phyloP scores from a whole-genome alignment of 805 yeast species.

The Komagataella phaffii region DNA sequence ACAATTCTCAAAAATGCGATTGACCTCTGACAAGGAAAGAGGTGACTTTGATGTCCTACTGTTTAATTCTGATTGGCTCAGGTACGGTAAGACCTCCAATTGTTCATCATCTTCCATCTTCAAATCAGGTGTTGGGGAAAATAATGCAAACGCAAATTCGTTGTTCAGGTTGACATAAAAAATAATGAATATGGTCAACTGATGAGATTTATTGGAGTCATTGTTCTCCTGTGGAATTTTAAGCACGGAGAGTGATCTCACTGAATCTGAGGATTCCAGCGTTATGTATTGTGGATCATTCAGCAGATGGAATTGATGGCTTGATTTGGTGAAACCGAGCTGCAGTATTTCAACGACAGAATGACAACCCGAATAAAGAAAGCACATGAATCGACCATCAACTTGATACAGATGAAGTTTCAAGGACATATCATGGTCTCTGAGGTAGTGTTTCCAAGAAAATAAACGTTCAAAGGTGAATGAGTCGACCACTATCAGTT shows the following conservation, averaged over 20 bases:
- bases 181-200: background rate
- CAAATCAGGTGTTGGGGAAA: background rate
- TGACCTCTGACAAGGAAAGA: background rate
- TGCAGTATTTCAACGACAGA: slow-evolving; percentile 17
- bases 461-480: slow-evolving; percentile 29
- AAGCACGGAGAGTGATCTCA: slow-evolving; percentile 1
- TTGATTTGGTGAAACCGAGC: slow-evolving; percentile 12
- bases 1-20: background rate
- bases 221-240: background rate
- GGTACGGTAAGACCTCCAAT: background rate
- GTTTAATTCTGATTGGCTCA: background rate
- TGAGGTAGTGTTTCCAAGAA: slow-evolving; percentile 64
- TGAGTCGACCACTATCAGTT: slow-evolving; percentile 36
- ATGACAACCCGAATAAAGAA: slow-evolving; percentile 1
- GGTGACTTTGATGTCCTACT: background rate
- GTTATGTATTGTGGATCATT: slow-evolving; percentile 4
- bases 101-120: background rate
- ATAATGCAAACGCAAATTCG: background rate
- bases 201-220: background rate
- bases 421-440: slow-evolving; percentile 40
- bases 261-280: background rate
- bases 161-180: background rate
- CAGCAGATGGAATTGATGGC: slow-evolving; percentile 8
- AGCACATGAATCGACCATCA: slow-evolving; percentile 7
- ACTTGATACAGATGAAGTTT: slow-evolving; percentile 17